Percentiles rank a stretch among this genome's conserved stretches.
These are phyloP conservation scores for Podaxis sp. DNA, from an alignment of 768 basidiomycete genomes.

Conservation along the genomic window DNA sequence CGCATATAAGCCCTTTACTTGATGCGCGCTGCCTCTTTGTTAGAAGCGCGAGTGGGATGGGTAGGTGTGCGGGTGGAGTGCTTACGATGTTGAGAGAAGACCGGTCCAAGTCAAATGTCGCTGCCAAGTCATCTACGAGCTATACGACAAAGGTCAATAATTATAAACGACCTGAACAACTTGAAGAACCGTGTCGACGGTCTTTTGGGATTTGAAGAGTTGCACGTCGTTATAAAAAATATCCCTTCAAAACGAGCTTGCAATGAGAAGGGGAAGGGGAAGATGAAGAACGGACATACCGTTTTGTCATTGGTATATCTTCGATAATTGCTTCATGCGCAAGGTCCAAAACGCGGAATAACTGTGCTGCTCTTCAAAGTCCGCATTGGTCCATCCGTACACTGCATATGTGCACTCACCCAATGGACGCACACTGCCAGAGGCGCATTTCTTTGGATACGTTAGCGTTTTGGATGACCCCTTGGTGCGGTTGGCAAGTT, in stretches of 20 bases:
- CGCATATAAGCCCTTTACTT: constrained; percentile 84
- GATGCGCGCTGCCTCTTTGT: constrained; percentile 67
- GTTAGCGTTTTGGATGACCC: constrained; percentile 21
- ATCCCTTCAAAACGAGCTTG: constrained; percentile 49
- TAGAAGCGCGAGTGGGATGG: not conserved
- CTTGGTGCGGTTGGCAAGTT: constrained; percentile 34
- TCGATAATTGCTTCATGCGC: constrained; percentile 65
- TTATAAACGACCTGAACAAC: not conserved
- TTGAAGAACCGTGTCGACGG: constrained; percentile 65
- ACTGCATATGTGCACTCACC: constrained; percentile 28
- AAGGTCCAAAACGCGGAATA: constrained; percentile 63
- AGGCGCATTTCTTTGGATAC: constrained; percentile 33
- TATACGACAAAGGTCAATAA: constrained; percentile 25
- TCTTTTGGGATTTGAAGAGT: constrained; percentile 75
- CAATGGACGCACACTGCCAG: constrained; percentile 38
- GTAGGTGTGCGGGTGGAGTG: not conserved
- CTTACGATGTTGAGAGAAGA: constrained; percentile 79
- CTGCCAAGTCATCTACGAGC: constrained; percentile 90
- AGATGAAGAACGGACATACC: constrained; percentile 32
- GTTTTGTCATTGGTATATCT: constrained; percentile 60
- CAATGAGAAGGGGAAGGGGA: constrained; percentile 13
- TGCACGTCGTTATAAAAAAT: constrained; percentile 84
- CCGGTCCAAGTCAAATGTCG: constrained; percentile 71
- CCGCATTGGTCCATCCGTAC: not conserved
- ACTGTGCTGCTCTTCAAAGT: constrained; percentile 48